Evolutionary conservation across 306 rosid species (phyloP).

Genomic region (Vachellia pachyceras): DNA sequence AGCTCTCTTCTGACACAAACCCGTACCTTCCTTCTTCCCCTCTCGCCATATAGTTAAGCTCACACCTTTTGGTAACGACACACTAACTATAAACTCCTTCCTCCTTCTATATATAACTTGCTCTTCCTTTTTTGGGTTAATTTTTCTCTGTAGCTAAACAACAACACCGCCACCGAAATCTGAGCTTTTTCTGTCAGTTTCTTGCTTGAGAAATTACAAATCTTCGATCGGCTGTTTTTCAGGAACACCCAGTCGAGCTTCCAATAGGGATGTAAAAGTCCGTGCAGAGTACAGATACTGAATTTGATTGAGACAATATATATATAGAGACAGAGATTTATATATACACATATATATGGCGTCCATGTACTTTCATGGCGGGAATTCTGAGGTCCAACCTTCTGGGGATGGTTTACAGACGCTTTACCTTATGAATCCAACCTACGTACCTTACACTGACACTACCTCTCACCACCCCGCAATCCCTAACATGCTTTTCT

Average conservation of each 20-base stretch:
- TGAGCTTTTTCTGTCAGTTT: background rate
- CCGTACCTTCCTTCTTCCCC: conserved; percentile 30
- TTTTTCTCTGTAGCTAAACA: background rate
- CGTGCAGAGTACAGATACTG: background rate
- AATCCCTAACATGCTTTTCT: conserved; percentile 44
- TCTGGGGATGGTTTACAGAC: conserved; percentile 62
- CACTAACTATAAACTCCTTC: background rate
- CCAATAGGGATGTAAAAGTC: background rate
- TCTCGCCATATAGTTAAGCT: background rate
- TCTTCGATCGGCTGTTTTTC: conserved; percentile 20
- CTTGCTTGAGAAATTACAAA: background rate
- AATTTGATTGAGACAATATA: conserved; percentile 3
- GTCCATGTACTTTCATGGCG: conserved; percentile 57
- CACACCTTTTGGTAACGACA: conserved; percentile 37
- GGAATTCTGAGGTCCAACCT: conserved; percentile 58
- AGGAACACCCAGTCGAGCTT: conserved; percentile 16
- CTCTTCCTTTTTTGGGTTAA: background rate
- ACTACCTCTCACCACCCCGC: conserved; percentile 27
- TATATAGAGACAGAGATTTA: background rate
- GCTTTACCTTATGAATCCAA: conserved; percentile 67
- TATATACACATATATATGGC: conserved; percentile 52
- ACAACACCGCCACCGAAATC: background rate
- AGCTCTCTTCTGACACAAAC: conserved; percentile 37
- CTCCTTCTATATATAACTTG: conserved; percentile 20
- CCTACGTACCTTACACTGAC: conserved; percentile 58